Percentiles rank a stretch among this genome's conserved stretches.
phyloP scores from a whole-genome alignment of 2,329 filamentous ascomycete genomes.

The Fusarium haematococcum region DNA sequence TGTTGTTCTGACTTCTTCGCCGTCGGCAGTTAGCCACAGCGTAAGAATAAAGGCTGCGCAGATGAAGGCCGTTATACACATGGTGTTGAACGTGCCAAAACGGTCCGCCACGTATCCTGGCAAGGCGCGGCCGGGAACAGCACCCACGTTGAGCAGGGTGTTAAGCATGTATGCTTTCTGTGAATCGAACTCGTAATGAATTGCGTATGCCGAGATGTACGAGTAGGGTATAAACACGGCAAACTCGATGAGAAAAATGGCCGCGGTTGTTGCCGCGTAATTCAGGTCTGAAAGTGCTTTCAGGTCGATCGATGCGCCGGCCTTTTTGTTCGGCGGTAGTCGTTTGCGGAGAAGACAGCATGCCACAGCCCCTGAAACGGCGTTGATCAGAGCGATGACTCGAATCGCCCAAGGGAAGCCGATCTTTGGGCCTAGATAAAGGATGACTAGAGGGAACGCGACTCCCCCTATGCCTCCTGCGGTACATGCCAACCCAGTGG shows the following conservation, averaged over 20 bases:
- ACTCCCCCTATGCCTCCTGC: slow-evolving; percentile 72
- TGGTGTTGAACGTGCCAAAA: slow-evolving; percentile 76
- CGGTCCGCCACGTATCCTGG: slow-evolving; percentile 74
- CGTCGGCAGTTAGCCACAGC: slow-evolving; percentile 68
- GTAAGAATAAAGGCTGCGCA: slow-evolving; percentile 62
- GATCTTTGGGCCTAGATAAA: slow-evolving; percentile 40
- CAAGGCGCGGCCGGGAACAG: slow-evolving; percentile 74
- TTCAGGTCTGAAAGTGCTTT: slow-evolving; percentile 62
- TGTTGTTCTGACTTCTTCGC: slow-evolving; percentile 61
- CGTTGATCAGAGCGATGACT: slow-evolving; percentile 45
- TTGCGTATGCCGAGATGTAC: slow-evolving; percentile 75
- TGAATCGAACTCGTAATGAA: slow-evolving; percentile 58
- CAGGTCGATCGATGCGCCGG: slow-evolving; percentile 60
- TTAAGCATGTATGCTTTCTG: slow-evolving; percentile 74
- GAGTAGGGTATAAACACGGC: slow-evolving; percentile 74
- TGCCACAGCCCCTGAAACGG: slow-evolving; percentile 45
- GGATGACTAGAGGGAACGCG: slow-evolving; percentile 56
- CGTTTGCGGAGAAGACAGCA: slow-evolving; percentile 52
- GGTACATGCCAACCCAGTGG: slow-evolving; percentile 76
- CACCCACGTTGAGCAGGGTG: slow-evolving; percentile 77
- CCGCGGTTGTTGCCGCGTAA: slow-evolving; percentile 64
- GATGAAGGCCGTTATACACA: slow-evolving; percentile 67
- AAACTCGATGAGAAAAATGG: slow-evolving; percentile 67
- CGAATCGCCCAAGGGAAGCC: slow-evolving; percentile 50
- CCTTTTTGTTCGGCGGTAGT: slow-evolving; percentile 59